Percentiles rank a stretch among this genome's conserved stretches.
Evolutionary conservation across 441 rosid species (phyloP).

Genomic region (Erodium chrysanthum): DNA sequence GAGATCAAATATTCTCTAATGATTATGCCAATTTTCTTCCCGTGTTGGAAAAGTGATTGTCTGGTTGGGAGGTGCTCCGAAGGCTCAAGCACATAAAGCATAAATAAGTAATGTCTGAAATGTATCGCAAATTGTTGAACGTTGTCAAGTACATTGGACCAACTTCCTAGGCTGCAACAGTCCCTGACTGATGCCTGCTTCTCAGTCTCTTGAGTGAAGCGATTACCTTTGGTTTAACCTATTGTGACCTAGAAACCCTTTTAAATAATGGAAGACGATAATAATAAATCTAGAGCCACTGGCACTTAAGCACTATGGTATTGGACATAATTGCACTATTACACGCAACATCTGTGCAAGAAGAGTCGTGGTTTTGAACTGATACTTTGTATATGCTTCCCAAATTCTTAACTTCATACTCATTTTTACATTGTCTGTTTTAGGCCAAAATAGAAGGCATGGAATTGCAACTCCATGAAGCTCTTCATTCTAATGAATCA

Average conservation of each 20-base stretch:
- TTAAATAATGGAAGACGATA: neutral
- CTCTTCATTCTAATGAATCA: conserved; percentile 37
- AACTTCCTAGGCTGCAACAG: neutral
- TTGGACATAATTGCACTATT: neutral
- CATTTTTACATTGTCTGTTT: conserved; percentile 20
- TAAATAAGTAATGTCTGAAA: neutral
- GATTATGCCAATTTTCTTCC: neutral
- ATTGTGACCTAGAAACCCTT: neutral
- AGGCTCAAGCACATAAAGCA: neutral
- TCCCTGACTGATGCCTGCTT: neutral
- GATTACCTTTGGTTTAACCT: neutral
- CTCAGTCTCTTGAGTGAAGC: neutral
- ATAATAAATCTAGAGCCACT: neutral
- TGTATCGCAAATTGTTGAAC: neutral
- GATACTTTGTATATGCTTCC: neutral
- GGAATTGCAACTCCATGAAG: conserved; percentile 64
- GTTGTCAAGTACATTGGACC: neutral
- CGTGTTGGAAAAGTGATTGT: neutral
- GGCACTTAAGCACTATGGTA: neutral
- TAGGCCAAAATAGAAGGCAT: conserved; percentile 59
- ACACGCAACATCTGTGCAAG: neutral
- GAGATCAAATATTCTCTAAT: neutral
- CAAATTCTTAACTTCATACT: conserved; percentile 9
- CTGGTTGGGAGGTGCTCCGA: neutral
- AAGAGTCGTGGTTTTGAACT: neutral